Evolutionary conservation across 2,329 filamentous ascomycete species (phyloP).

Genomic region (Neonectria magnoliae): DNA sequence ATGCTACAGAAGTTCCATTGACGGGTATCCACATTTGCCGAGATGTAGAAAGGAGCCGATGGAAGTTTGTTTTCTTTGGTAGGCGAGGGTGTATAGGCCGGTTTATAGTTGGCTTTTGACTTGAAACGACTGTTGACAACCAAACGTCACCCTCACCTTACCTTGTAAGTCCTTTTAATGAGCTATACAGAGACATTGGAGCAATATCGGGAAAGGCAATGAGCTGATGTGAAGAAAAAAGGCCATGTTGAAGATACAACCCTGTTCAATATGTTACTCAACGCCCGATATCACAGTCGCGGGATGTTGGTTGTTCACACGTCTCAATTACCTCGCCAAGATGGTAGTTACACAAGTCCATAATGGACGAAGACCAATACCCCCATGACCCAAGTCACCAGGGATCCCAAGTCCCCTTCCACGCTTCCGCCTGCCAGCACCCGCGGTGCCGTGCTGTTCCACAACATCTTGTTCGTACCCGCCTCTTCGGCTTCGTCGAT

Average conservation of each 20-base stretch:
- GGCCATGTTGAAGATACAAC: neutral
- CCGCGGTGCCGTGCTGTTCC: conserved; percentile 38
- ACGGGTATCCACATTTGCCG: neutral
- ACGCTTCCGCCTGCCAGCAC: neutral
- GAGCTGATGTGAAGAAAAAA: too few species aligned
- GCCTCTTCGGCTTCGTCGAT: conserved; percentile 47
- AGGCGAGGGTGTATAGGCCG: too few species aligned
- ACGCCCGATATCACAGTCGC: neutral
- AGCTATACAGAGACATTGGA: too few species aligned
- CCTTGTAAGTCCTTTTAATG: too few species aligned
- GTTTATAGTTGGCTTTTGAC: too few species aligned
- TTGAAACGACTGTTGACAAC: too few species aligned
- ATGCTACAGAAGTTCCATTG: neutral
- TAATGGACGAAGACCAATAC: neutral
- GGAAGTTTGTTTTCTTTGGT: too few species aligned
- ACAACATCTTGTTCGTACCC: conserved; percentile 38
- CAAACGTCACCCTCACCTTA: too few species aligned
- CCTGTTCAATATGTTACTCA: neutral
- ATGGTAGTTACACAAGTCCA: neutral
- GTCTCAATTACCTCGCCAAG: too few species aligned
- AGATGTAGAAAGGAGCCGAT: too few species aligned
- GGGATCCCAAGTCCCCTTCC: neutral
- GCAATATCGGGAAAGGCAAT: too few species aligned
- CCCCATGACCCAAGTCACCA: conserved; percentile 8
- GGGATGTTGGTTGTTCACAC: neutral